Percentiles rank a stretch among this genome's conserved stretches.
phyloP scores from a whole-genome alignment of 306 rosid species.

The Gleditsia sinensis region DNA sequence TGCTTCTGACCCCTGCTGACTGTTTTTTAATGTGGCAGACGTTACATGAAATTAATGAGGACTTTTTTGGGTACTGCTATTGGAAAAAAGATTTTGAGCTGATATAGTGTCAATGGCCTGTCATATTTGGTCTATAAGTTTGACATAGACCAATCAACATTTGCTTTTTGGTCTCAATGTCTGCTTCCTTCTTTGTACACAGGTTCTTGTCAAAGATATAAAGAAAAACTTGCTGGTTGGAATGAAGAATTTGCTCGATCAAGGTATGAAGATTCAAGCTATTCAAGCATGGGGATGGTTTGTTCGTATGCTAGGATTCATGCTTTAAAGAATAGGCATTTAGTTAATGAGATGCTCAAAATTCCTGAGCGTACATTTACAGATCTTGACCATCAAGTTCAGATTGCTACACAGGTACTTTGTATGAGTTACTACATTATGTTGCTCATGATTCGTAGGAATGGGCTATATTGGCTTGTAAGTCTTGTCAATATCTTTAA shows the following conservation, averaged over 20 bases:
- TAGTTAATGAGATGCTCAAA: conserved; percentile 79
- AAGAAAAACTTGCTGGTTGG: conserved; percentile 58
- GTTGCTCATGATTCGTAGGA: conserved; percentile 30
- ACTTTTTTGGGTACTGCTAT: not conserved
- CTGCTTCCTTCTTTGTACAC: conserved; percentile 3
- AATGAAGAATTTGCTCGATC: conserved; percentile 62
- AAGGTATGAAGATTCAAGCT: conserved; percentile 72
- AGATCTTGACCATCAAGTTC: conserved; percentile 77
- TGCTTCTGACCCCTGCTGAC: conserved; percentile 18
- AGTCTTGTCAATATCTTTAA: conserved; percentile 12
- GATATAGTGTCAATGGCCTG: conserved; percentile 1
- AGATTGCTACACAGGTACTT: conserved; percentile 82
- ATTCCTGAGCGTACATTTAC: conserved; percentile 82
- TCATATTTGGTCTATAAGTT: conserved; percentile 22
- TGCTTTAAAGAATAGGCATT: conserved; percentile 65
- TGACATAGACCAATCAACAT: conserved; percentile 6
- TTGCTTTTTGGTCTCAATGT: conserved; percentile 20
- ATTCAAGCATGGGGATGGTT: conserved; percentile 94
- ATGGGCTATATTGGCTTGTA: conserved; percentile 31
- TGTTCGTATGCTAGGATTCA: conserved; percentile 68
- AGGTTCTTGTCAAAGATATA: conserved; percentile 76
- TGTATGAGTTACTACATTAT: conserved; percentile 24
- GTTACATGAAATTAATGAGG: not conserved
- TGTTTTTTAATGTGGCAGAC: conserved; percentile 15
- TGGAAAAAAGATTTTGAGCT: not conserved